Evolutionary conservation across 495 filamentous ascomycete genomes (phyloP), one percentile per base, ranked within the genome.

Genomic region (Durotheca rogersii): DNA sequence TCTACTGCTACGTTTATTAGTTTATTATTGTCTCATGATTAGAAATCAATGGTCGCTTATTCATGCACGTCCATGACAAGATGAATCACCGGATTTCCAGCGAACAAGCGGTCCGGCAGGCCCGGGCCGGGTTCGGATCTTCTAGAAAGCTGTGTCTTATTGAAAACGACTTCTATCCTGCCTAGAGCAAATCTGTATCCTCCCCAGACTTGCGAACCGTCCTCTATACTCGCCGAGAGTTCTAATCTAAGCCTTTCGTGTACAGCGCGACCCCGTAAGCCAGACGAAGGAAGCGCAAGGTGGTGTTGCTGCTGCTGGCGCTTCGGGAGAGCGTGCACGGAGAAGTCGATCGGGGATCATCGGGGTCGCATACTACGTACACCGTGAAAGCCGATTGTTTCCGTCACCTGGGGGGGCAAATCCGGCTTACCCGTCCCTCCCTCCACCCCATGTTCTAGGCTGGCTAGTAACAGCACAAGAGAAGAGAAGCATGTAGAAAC

Each of bases 11-110:
- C n/a, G n/a, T n/a, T n/a, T n/a, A n/a, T n/a, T n/a, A n/a, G n/a
- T n/a, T n/a, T n/a, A n/a, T n/a, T n/a, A n/a, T n/a, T n/a, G n/a
- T n/a, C n/a, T n/a, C n/a, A 43, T 32, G 54, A 37, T 58, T 58
- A 58, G 48, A 48, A 58, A 58, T 58, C 54, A 52, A 37, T 4
- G 11, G n/a, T 9, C 16, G 54, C 44, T 58, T 58, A 58, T 49
- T 55, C 48, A 58, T 39, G 27, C 10, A 20, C 42, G 33, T 14
- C 3, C 25, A 44, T 41, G 33, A 45, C 41, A 43, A 4, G 40
- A 48, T 36, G 14, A 35, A 16, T 14, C 33, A 9, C 23, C 23
- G 23, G 45, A 11, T 54, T 39, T 20, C 27, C 41, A 54, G 56
- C 46, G 34, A 43, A 58, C 34, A 25, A 38, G 41, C 36, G 50